These are phyloP conservation scores for Nigrospora oryzae DNA, from an alignment of 2,329 filamentous ascomycete genomes.

Conservation along the genomic window DNA sequence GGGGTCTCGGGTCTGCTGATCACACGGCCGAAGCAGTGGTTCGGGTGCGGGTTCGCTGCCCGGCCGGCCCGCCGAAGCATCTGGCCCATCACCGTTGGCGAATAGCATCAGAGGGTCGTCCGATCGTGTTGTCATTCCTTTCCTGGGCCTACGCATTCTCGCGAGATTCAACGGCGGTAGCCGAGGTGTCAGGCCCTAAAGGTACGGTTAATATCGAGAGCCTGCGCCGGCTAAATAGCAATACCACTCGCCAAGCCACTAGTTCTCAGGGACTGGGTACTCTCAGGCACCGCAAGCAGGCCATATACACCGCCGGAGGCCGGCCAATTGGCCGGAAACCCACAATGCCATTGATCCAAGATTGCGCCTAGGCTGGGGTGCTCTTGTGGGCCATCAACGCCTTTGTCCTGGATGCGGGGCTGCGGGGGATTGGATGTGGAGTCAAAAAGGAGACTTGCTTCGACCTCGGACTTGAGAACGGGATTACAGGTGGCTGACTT, in stretches of 20 bases:
- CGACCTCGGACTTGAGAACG: no score
- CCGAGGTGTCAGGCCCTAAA: not conserved
- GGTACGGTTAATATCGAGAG: conserved; percentile 1
- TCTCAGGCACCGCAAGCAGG: not conserved
- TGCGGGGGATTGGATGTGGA: no score
- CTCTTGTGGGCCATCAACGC: no score
- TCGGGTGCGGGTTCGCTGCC: not conserved
- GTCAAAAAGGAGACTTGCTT: no score
- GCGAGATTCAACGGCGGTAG: not conserved
- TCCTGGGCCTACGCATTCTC: not conserved
- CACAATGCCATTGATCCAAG: not conserved
- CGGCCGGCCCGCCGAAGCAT: no score
- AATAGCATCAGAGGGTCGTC: not conserved
- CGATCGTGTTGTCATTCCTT: no score
- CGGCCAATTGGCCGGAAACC: not conserved
- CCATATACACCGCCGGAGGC: not conserved
- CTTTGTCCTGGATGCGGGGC: no score
- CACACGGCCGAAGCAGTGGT: not conserved
- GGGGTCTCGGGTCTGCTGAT: no score
- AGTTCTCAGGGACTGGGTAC: not conserved
- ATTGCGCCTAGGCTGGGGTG: not conserved
- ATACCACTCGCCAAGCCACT: not conserved
- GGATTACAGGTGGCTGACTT: no score
- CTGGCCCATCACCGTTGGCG: not conserved
- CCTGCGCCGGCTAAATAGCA: conserved; percentile 2